phyloP scores from a whole-genome alignment of 805 yeast genomes.

The Lachancea sp. region DNA sequence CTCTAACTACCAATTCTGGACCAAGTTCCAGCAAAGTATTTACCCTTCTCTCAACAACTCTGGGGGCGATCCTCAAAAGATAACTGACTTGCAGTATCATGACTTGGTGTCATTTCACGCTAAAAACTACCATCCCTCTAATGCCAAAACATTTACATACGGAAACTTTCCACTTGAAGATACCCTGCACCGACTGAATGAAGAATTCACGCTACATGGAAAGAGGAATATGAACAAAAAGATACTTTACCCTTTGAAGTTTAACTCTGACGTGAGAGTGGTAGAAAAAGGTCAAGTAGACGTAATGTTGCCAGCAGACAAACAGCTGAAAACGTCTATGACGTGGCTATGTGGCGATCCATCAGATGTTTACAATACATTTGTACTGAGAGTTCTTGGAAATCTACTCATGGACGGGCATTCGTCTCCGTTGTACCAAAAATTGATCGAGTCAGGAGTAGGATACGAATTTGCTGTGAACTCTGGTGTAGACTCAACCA shows the following conservation, averaged over 20 bases:
- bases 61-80: constrained; percentile 87
- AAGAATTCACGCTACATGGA: constrained; percentile 49
- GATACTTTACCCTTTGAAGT: constrained; percentile 39
- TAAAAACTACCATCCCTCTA: constrained; percentile 80
- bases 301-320: constrained; percentile 58
- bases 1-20: constrained; percentile 79
- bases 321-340: constrained; percentile 72
- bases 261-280: constrained; percentile 33
- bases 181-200: constrained; percentile 52
- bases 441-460: constrained; percentile 74
- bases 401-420: constrained; percentile 82
- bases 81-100: constrained; percentile 66
- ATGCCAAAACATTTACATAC: constrained; percentile 79
- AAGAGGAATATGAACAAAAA: constrained; percentile 33
- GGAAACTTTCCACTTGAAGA: constrained; percentile 65
- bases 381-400: constrained; percentile 64
- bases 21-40: constrained; percentile 71
- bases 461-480: constrained; percentile 86
- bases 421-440: constrained; percentile 81
- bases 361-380: constrained; percentile 57
- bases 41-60: constrained; percentile 83
- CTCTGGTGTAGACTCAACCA: constrained; percentile 78
- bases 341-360: constrained; percentile 87
- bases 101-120: constrained; percentile 75
- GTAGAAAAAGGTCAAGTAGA: constrained; percentile 71